A percentile compares a stretch with the other conserved stretches of the same genome.
These are phyloP conservation scores for Thelonectria olida DNA, from an alignment of 2,329 filamentous ascomycete species.

Conservation along the genomic window DNA sequence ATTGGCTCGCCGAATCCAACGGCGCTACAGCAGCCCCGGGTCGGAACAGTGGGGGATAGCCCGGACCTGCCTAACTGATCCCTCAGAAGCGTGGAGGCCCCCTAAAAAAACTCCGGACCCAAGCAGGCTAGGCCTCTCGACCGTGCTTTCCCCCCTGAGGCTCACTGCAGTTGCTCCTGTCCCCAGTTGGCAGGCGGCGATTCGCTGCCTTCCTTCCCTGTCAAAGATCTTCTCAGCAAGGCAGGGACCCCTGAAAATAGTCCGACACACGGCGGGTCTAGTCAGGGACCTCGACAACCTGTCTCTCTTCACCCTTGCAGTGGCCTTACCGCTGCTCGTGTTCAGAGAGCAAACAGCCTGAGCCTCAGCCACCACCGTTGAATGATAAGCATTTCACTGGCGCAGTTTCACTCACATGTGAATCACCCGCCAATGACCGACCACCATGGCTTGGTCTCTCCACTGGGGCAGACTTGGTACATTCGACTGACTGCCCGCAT, in stretches of 20 bases:
- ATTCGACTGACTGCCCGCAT: not conserved
- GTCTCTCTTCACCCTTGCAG: no score
- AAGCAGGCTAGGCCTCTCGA: no score
- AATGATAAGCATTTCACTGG: not conserved
- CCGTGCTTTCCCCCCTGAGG: not conserved
- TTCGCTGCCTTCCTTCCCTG: not conserved
- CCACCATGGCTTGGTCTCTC: not conserved
- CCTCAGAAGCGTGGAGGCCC: not conserved
- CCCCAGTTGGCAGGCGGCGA: not conserved
- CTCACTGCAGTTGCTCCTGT: not conserved
- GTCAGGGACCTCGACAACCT: not conserved
- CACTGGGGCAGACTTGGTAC: not conserved
- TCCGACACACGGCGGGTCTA: not conserved
- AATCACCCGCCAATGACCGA: not conserved
- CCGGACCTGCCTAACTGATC: not conserved
- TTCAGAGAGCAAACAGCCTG: no score
- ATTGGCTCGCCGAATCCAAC: conserved; percentile 8
- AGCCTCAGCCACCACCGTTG: not conserved
- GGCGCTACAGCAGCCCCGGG: conserved; percentile 4
- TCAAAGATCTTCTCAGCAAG: not conserved
- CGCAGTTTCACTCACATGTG: not conserved
- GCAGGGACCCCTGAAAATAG: not conserved
- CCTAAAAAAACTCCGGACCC: no score
- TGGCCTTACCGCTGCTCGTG: not conserved
- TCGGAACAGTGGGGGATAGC: not conserved